These are phyloP conservation scores for Apium graveolens DNA, from an alignment of 129 eudicot species.

Conservation along the genomic window DNA sequence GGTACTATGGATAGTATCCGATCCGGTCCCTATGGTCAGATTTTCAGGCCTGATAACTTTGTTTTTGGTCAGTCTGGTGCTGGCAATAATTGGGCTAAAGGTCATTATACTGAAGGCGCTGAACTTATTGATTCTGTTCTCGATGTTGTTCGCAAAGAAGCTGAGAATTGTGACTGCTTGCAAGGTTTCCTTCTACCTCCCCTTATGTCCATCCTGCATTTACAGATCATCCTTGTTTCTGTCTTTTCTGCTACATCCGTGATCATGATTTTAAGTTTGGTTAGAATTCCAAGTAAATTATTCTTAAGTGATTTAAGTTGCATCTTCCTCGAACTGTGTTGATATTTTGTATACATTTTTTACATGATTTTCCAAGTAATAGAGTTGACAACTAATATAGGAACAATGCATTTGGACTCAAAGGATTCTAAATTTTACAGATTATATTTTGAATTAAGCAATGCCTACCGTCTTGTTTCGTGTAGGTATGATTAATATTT, in stretches of 20 bases:
- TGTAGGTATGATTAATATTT: background rate
- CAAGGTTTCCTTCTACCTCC: slow-evolving; percentile 37
- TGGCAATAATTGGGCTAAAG: slow-evolving; percentile 90
- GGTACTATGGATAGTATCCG: slow-evolving; percentile 94
- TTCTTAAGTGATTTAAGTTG: no score
- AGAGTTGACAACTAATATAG: no score
- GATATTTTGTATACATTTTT: no score
- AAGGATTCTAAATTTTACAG: no score
- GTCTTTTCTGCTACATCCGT: no score
- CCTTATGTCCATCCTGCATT: no score
- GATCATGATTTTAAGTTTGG: no score
- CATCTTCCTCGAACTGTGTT: no score
- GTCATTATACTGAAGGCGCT: slow-evolving; percentile 93
- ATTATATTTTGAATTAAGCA: background rate
- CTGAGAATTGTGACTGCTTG: slow-evolving; percentile 80
- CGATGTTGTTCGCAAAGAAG: slow-evolving; percentile 90
- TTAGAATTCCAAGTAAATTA: no score
- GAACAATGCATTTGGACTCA: background rate
- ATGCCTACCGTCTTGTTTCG: background rate
- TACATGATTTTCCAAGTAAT: no score
- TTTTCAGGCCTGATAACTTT: slow-evolving; percentile 86
- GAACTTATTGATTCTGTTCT: slow-evolving; percentile 85
- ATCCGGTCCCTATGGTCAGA: slow-evolving; percentile 78
- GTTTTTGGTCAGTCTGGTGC: slow-evolving; percentile 89
- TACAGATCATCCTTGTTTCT: no score